These are phyloP conservation scores for Pseudonitzschia multistriata DNA, from an alignment of 108 stramenopile species.

Conservation along the genomic window DNA sequence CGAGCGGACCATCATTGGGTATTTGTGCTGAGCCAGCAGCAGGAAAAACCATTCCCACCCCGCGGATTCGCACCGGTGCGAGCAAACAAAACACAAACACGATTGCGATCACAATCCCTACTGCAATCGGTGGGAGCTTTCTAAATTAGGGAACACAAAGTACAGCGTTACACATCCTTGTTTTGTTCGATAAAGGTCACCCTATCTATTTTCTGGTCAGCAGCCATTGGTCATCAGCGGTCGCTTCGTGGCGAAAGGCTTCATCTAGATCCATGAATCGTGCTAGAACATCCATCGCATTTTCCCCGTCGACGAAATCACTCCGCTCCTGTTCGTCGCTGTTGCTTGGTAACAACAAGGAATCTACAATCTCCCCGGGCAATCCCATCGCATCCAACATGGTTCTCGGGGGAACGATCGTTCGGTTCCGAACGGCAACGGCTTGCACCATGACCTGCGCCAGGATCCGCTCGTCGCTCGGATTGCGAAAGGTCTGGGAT, in stretches of 20 bases:
- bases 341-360: neutral
- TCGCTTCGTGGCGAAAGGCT: constrained; percentile 2
- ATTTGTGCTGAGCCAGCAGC: constrained; percentile 10
- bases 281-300: neutral
- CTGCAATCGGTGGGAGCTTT: no score
- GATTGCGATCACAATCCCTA: neutral
- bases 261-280: neutral
- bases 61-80: neutral
- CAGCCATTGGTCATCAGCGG: neutral
- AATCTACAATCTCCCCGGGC: neutral
- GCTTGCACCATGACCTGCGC: constrained; percentile 22
- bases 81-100: neutral
- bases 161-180: no score
- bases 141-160: no score
- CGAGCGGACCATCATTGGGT: constrained; percentile 61
- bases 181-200: neutral
- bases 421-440: constrained; percentile 15
- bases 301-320: neutral
- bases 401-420: neutral
- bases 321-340: neutral
- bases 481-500: constrained; percentile 59
- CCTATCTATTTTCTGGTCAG: neutral
- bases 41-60: no score
- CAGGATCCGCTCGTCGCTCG: neutral
- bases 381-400: neutral